Base-by-base conservation (phyloP, 1,139 yeast genomes). In the Citeromyces hawaiiensis region DNA sequence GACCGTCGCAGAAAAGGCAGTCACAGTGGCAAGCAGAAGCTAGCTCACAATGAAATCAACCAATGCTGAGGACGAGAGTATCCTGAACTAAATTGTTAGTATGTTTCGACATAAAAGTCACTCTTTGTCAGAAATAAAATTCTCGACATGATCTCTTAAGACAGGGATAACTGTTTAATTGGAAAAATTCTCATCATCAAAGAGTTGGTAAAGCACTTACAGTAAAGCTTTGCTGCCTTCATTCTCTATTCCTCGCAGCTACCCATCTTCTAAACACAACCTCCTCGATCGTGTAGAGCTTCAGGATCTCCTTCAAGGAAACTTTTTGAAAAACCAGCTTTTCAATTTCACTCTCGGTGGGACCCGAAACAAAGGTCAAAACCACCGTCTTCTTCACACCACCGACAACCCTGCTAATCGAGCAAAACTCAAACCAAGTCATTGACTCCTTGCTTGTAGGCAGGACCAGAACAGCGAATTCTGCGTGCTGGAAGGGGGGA, bases 401-500 rank as follows among this genome's bases (percentile, higher is more conserved):
- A 1, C 94, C 83, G 39, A 85, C 73, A 3, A 91, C 96, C 45
- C 98, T 69, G 27, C 83, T 77, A 21, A 77, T 56, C 2, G 87
- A 69, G 2, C 88, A 72, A 43, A 70, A 63, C 65, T 76, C 78
- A 48, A 68, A 66, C 81, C 91, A 82, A 10, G 53, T 43, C 17
- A 43, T 47, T 2, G 39, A 42, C 3, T 37, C 44, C 5, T 42
- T 39, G 34, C 55, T 53, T 10, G 49, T 56, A 2, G 72, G 66
- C 36, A 74, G 47, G 0, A 83, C 65, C 48, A 71, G 55, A 2
- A 77, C 55, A 3, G 93, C 85, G 55, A 75, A 85, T 50, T 87
- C 96, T 0, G 98, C 97, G 55, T 91, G 99, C 37, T 81, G 74
- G 54, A 88, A 87, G 1, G 96, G 96, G 8, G 98, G 98, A 0